These are phyloP conservation scores for Psilocybe cyanescens DNA, from an alignment of 768 basidiomycete species.

Conservation along the genomic window DNA sequence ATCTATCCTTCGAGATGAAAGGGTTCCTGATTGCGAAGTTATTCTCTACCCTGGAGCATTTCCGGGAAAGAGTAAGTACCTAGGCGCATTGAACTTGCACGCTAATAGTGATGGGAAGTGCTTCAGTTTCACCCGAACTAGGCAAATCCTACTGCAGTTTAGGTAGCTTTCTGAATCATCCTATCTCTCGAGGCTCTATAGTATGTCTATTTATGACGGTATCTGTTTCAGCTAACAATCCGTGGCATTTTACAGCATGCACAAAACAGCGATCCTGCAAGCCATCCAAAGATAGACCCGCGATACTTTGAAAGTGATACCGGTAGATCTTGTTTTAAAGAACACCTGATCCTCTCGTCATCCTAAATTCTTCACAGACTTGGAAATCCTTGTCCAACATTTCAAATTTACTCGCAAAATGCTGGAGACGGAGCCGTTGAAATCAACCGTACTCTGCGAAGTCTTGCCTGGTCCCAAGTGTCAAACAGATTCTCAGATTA, in stretches of 20 bases:
- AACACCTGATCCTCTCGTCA: too few species aligned
- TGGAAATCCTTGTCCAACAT: background rate
- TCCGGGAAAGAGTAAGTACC: conserved; percentile 14
- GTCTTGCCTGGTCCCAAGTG: background rate
- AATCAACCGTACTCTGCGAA: background rate
- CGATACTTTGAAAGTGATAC: conserved; percentile 43
- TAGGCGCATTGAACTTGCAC: background rate
- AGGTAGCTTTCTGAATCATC: conserved; percentile 40
- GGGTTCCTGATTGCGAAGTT: background rate
- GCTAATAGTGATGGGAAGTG: too few species aligned
- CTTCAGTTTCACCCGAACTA: conserved; percentile 34
- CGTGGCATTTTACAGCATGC: conserved; percentile 25
- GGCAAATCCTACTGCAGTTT: conserved; percentile 50
- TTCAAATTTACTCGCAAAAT: background rate
- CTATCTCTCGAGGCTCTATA: conserved; percentile 51
- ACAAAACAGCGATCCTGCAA: conserved; percentile 32
- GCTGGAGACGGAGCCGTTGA: background rate
- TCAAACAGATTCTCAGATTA: background rate
- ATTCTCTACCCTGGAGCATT: conserved; percentile 20
- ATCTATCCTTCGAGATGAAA: conserved; percentile 28
- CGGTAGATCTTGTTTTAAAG: conserved; percentile 27
- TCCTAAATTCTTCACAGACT: background rate
- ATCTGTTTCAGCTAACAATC: background rate
- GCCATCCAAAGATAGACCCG: conserved; percentile 42
- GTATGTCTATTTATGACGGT: conserved; percentile 28